phyloP scores from a whole-genome alignment of 2,329 filamentous ascomycete species.

The Amauroascus verrucosus region DNA sequence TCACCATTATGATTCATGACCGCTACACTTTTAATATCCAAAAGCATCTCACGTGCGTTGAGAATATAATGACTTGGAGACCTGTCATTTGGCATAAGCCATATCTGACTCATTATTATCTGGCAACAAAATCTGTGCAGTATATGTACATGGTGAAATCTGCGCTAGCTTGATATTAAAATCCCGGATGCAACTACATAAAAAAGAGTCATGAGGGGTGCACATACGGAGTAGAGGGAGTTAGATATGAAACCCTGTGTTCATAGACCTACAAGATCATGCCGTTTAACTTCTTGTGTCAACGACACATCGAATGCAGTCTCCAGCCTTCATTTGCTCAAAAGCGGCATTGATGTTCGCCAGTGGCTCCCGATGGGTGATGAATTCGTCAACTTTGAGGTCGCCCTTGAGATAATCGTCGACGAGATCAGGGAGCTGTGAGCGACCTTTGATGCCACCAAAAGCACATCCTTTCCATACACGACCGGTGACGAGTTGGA shows the following conservation, averaged over 20 bases:
- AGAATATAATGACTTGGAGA: neutral
- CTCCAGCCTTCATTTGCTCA: conserved; percentile 85
- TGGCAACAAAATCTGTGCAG: neutral
- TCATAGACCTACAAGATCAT: neutral
- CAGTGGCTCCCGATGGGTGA: conserved; percentile 84
- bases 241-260: neutral
- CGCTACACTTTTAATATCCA: too few species aligned
- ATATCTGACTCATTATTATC: neutral
- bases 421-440: conserved; percentile 78
- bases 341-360: conserved; percentile 82
- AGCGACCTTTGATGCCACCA: conserved; percentile 93
- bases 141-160: neutral
- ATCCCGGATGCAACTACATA: neutral
- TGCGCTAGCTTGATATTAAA: neutral
- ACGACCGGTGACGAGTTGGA: conserved; percentile 95
- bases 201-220: neutral
- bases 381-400: conserved; percentile 98
- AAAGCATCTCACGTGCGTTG: too few species aligned
- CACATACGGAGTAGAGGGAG: neutral
- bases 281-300: conserved; percentile 42
- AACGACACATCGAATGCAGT: conserved; percentile 93
- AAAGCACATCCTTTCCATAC: conserved; percentile 98
- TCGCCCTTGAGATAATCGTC: conserved; percentile 78
- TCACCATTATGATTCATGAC: too few species aligned
- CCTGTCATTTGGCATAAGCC: neutral